Evolutionary conservation across 371 early-diverging fungal genomes (phyloP).

Genomic region (Rhizomucor miehei): DNA sequence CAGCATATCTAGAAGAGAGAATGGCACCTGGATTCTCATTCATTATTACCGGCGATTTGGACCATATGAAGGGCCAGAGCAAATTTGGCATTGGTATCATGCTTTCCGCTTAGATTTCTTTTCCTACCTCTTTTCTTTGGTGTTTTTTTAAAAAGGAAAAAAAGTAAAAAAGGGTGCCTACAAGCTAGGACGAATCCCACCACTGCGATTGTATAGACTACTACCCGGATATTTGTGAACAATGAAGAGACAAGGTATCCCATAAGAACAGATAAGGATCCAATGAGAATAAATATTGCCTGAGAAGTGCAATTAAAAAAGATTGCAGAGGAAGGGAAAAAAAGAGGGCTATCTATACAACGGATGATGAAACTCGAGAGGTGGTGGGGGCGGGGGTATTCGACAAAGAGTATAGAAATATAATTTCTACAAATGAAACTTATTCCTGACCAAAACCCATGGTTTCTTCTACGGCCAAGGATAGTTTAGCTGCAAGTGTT

Average conservation of each 20-base stretch:
- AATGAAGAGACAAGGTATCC: too few species aligned
- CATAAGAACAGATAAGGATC: too few species aligned
- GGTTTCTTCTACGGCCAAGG: conserved; percentile 91
- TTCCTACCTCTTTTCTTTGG: neutral
- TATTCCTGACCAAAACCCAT: conserved; percentile 80
- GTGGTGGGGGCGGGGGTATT: neutral
- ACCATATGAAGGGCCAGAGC: conserved; percentile 90
- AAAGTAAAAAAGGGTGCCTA: too few species aligned
- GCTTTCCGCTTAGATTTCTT: conserved; percentile 60
- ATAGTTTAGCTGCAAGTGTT: conserved; percentile 73
- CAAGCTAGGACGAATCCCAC: too few species aligned
- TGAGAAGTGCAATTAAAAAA: too few species aligned
- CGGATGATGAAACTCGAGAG: neutral
- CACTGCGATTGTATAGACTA: too few species aligned
- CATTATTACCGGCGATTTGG: conserved; percentile 91
- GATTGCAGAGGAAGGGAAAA: too few species aligned
- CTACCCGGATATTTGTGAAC: too few species aligned
- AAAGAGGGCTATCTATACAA: too few species aligned
- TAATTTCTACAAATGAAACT: conserved; percentile 4
- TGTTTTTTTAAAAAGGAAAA: too few species aligned
- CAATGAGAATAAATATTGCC: too few species aligned
- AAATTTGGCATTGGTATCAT: conserved; percentile 79
- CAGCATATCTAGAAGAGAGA: conserved; percentile 91
- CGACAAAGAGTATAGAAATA: too few species aligned
- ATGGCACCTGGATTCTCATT: conserved; percentile 93